Percentiles rank a stretch among this genome's conserved stretches.
Conservation (phyloP, 1,284 basidiomycete genomes). For the Ceratobasidium papillatum region DNA sequence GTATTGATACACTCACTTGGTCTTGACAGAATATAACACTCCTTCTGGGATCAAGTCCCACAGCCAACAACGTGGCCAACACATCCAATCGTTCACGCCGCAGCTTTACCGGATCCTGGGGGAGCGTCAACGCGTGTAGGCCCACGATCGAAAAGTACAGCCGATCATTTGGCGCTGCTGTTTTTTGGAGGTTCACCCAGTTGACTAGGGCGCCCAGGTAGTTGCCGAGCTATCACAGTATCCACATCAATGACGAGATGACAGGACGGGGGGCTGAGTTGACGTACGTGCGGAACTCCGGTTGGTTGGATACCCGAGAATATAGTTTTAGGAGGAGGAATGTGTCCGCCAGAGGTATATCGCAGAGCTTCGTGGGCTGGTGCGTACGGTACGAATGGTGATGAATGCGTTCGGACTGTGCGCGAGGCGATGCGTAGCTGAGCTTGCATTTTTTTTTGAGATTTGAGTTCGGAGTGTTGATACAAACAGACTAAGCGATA, state of each 20-base stretch:
- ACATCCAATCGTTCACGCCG: constrained; percentile 74
- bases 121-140: constrained; percentile 91
- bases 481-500: background rate
- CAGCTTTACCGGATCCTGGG: constrained; percentile 78
- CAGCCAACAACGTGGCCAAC: constrained; percentile 83
- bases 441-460: constrained; percentile 26
- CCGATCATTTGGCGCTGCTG: constrained; percentile 65
- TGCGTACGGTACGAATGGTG: background rate
- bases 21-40: constrained; percentile 90
- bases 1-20: constrained; percentile 68
- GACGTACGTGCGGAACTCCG: constrained; percentile 52
- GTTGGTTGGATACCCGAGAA: constrained; percentile 64
- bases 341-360: constrained; percentile 22
- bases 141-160: constrained; percentile 90
- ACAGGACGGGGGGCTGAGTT: background rate
- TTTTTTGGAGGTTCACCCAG: constrained; percentile 83
- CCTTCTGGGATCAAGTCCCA: constrained; percentile 82
- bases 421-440: constrained; percentile 33
- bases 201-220: constrained; percentile 89
- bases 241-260: constrained; percentile 20
- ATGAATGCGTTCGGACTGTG: constrained; percentile 11
- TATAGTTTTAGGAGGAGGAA: constrained; percentile 46
- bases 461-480: background rate
- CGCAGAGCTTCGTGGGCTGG: constrained; percentile 13
- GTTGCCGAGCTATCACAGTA: constrained; percentile 78